phyloP scores from a whole-genome alignment of 208 protist genomes.

The Trypanosoma boissoni region DNA sequence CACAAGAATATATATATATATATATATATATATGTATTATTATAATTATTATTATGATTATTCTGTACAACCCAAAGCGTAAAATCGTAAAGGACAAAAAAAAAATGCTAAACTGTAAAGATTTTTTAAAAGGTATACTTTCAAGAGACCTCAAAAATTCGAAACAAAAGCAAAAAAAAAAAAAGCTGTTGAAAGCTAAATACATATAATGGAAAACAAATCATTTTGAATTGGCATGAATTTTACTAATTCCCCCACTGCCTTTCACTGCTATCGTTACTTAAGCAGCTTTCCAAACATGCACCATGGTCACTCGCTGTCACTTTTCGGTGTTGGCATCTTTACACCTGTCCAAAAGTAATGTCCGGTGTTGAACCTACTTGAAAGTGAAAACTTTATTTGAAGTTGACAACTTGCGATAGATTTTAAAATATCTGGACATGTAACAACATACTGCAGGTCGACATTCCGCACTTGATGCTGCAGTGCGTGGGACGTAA shows the following conservation, averaged over 20 bases:
- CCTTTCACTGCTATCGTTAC: too few species aligned
- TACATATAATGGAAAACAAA: background rate
- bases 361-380: slow-evolving; percentile 65
- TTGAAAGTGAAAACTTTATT: slow-evolving; percentile 61
- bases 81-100: slow-evolving; percentile 10
- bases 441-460: slow-evolving; percentile 65
- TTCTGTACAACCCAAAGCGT: background rate
- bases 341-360: slow-evolving; percentile 84
- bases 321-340: slow-evolving; percentile 3
- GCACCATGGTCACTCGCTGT: too few species aligned
- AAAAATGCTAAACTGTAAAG: slow-evolving; percentile 3
- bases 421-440: slow-evolving; percentile 60
- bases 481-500: slow-evolving; percentile 46
- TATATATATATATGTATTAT: slow-evolving; percentile 1
- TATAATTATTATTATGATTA: too few species aligned
- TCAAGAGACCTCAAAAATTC: background rate
- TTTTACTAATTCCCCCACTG: too few species aligned
- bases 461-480: slow-evolving; percentile 64
- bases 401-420: slow-evolving; percentile 54
- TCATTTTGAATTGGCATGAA: background rate
- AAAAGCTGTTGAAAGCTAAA: background rate
- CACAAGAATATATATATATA: slow-evolving; percentile 7
- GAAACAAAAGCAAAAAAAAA: slow-evolving; percentile 4
- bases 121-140: background rate
- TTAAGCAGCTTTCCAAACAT: too few species aligned